Base-by-base conservation (phyloP, 371 early-diverging fungal species). In the Rhizoclosmatium hyalinum region DNA sequence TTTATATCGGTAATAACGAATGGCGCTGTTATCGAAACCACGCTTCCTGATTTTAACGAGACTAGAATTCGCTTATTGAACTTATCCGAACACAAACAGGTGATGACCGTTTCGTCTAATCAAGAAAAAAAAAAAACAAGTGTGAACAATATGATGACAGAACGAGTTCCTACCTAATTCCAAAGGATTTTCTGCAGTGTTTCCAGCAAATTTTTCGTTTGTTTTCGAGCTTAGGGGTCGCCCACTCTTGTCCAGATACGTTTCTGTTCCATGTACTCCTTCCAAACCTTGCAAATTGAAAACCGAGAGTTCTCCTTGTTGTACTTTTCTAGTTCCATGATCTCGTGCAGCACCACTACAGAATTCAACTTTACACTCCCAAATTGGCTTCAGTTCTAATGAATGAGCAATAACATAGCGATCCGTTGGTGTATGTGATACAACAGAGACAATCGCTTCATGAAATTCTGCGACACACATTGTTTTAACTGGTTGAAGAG, bases 401-500 rank as follows among this genome's bases (percentile, higher is more conserved):
- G 39, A n/a, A 54, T 69, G 44, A 6, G 69, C 69, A 39, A 45
- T 57, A 39, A 69, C 42, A 6, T 32, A 57, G 6, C 32, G n/a
- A 43, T 57, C 57, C 56, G 60, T 69, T 5, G 69, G 56, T 17
- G 56, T 69, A 42, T 57, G 57, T 12, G 58, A 69, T 5, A 69
- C 69, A 14, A 69, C 69, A 14, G 69, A 55, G 21, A 69, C 57
- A 3, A 69, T 24, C 8, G 69, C 42, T 17, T 69, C 42, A 10
- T 69, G 69, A 41, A 69, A 69, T n/a, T 69, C 69, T 8, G 69
- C 69, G 8, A 57, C 69, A n/a, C 69, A 69, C 2, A 69, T 41
- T 14, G 42, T 55, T 57, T 57, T 58, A 8, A 69, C n/a, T 32
- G 69, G 58, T 3, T 19, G 56, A 14, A 69, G 39, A 17, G 69